A percentile compares a stretch with the other conserved stretches of the same genome.
These are phyloP conservation scores for Monilinia aucupariae DNA, from an alignment of 2,329 filamentous ascomycete genomes.

Conservation along the genomic window DNA sequence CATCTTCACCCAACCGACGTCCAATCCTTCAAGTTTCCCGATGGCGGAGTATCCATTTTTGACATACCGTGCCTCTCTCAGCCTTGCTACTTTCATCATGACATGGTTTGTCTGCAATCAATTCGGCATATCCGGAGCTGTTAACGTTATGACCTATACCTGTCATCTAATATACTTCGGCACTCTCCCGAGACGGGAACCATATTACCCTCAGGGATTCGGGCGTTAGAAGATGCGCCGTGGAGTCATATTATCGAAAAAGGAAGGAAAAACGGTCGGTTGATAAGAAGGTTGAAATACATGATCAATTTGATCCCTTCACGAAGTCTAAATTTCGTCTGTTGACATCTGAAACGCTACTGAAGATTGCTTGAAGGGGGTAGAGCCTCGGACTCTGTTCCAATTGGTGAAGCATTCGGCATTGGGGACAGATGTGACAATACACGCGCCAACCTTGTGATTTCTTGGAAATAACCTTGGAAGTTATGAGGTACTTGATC, in stretches of 20 bases:
- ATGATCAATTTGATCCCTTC: not conserved
- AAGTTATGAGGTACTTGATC: not conserved
- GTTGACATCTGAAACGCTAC: not conserved
- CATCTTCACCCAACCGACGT: not conserved
- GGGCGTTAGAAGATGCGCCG: not conserved
- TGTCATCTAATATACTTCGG: too few relatives aligned
- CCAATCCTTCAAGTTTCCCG: constrained; percentile 12
- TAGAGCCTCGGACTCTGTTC: not conserved
- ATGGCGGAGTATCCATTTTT: constrained; percentile 8
- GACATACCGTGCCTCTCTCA: not conserved
- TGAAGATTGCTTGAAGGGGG: not conserved
- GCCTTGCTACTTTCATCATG: not conserved
- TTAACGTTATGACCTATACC: too few relatives aligned
- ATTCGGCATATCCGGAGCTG: not conserved
- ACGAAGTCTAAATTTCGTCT: constrained; percentile 2
- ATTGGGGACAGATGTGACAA: not conserved
- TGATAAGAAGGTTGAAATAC: not conserved
- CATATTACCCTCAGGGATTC: not conserved
- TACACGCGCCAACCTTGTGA: constrained; percentile 6
- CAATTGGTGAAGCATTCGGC: not conserved
- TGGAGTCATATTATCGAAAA: not conserved
- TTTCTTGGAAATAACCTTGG: constrained; percentile 4
- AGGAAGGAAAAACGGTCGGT: not conserved
- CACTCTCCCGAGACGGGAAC: constrained; percentile 1
- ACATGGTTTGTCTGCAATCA: not conserved